Base-by-base conservation (phyloP, 2,329 filamentous ascomycete species). In the Fusarium verrucosum region DNA sequence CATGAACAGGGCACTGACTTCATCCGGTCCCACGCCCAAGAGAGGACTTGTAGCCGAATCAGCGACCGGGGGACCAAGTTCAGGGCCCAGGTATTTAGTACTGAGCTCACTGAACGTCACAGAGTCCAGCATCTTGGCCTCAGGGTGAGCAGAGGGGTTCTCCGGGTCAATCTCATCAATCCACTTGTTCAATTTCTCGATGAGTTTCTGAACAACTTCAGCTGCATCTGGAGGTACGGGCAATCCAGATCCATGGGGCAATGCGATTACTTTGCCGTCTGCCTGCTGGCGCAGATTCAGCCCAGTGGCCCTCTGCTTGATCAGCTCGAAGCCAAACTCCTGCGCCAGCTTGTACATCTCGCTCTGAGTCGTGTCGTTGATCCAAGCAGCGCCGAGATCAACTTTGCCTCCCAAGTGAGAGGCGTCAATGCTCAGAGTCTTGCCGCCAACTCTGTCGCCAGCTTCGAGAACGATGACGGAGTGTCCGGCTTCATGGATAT, bases 391-490 rank as follows among this genome's bases (percentile, higher is more conserved):
- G 8, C 69, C 69, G 9, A 68, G 33, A n/a, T 72, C 69, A 17
- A 69, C 50, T 22, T 60, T 52, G 0, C 62, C 62, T 9, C 47
- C 46, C 16, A 54, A 30, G 28, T 40, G 36, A 8, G 58, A 43
- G 3, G 46, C 47, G 7, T 56, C 22, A 6, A 63, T 36, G 17
- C 58, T 58, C 30, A 60, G 28, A 14, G 62, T 69, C 70, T 85
- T 85, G 11, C 83, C 83, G 1, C 83, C 83, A 1, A 84, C 80
- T 0, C 80, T 75, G 35, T 82, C 75, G 2, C 77, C 73, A 1
- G 81, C 81, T 63, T 85, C 83, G 0, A 85, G 72, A 4, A 85
- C 75, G 1, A 80, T 40, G 23, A 74, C 75, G 0, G 74, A 75
- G 10, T 80, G 66, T 0, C 79, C 78, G 4, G 74, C 74, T 4